Percentiles rank a stretch among this genome's conserved stretches.
Evolutionary conservation across 179 eudicot species (phyloP).

Genomic region (Heliamphora pulchella): DNA sequence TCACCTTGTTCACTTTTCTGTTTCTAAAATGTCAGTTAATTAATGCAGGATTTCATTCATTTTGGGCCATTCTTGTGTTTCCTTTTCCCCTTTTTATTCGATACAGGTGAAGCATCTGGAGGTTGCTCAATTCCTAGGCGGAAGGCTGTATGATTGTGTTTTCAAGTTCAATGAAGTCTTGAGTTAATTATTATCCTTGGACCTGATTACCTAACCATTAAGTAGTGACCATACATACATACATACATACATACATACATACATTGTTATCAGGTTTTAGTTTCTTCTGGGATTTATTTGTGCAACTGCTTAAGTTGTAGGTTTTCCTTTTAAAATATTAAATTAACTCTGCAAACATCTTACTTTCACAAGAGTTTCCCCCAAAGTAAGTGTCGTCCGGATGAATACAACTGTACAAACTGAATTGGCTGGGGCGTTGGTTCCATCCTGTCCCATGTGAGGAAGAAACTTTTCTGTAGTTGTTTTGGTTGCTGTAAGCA

Average conservation of each 20-base stretch:
- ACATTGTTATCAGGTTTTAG: neutral
- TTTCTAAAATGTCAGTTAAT: neutral
- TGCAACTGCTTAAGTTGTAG: neutral
- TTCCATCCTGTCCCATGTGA: neutral
- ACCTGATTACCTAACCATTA: neutral
- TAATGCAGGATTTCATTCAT: neutral
- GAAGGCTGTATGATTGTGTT: slow-evolving; percentile 93
- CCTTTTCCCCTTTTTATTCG: neutral
- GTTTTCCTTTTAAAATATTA: neutral
- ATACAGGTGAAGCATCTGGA: slow-evolving; percentile 78
- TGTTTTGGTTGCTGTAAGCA: neutral
- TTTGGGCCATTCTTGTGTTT: neutral
- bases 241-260: no score
- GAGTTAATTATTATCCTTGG: slow-evolving; percentile 1
- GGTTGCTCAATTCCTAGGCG: slow-evolving; percentile 95
- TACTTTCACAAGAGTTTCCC: no score
- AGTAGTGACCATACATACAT: no score
- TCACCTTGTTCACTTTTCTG: neutral
- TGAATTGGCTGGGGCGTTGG: neutral
- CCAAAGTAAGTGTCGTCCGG: no score
- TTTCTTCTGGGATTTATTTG: neutral
- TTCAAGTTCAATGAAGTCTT: slow-evolving; percentile 72
- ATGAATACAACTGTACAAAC: neutral
- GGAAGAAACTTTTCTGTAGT: no score
- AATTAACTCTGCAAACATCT: neutral